Base-by-base conservation (phyloP, 768 basidiomycete genomes). In the Podaxis carcinomalis region DNA sequence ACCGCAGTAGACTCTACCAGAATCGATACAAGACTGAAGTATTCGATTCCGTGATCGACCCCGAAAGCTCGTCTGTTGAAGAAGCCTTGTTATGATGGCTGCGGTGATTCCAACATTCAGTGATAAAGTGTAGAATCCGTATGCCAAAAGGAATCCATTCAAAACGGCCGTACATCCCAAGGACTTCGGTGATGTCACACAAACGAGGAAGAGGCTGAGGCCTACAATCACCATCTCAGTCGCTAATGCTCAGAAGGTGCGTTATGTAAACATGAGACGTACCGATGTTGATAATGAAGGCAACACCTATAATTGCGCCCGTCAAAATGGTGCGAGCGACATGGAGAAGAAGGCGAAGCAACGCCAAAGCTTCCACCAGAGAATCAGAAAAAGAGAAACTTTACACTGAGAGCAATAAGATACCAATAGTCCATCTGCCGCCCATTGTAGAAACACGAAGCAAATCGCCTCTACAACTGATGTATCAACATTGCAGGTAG, bases 371-470 rank as follows among this genome's bases (percentile, higher is more conserved):
- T 56, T 10, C 40, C 40, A 3, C n/a, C 6, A 40, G 4, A 23
- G 32, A 16, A 19, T 39, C 13, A 39, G 40, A 10, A 4, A 37
- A 11, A 14, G 7, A 6, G 11, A 19, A 9, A 16, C 21, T 27
- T 11, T 4, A 6, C 3, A 25, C 13, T 1, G 3, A n/a, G 25
- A 5, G 19, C 1, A 46, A 42, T 11, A 19, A 19, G 40, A 14
- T 56, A 56, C 55, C 55, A 56, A n/a, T 44, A 56, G 39, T 14
- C 55, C 39, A 28, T 56, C 55, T 7, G n/a, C 40, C 4, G 55
- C 44, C 55, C 55, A 56, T 27, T 56, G 55, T n/a, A 56, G 11
- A 13, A 56, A 14, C 21, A 56, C 39, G 39, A 56, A 56, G 25
- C 55, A 56, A 28, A 32, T 19, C 7, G 55, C 27, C 5, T 32